A percentile compares a stretch with the other conserved stretches of the same genome.
Conservation (phyloP, 192 early-diverging fungal species). For the Coemansia sp. region DNA sequence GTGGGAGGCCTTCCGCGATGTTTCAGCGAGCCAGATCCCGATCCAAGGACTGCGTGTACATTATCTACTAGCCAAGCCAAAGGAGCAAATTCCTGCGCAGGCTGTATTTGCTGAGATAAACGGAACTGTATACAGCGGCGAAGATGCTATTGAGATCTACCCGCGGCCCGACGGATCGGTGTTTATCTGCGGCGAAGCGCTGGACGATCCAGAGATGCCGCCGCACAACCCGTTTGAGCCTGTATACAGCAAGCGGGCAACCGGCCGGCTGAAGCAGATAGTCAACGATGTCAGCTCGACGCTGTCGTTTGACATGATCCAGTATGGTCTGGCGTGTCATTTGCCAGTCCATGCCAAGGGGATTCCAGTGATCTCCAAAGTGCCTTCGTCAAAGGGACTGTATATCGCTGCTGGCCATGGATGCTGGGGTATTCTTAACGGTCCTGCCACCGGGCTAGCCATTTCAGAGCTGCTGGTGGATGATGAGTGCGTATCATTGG, state of each 20-base stretch:
- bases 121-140: constrained; percentile 52
- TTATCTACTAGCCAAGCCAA: constrained; percentile 43
- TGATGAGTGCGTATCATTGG: constrained; percentile 30
- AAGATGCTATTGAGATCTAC: constrained; percentile 54
- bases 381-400: constrained; percentile 37
- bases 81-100: constrained; percentile 35
- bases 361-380: constrained; percentile 49
- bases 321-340: constrained; percentile 48
- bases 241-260: constrained; percentile 48
- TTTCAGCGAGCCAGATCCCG: constrained; percentile 51
- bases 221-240: constrained; percentile 54
- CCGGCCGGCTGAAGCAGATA: constrained; percentile 47
- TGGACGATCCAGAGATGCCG: constrained; percentile 52
- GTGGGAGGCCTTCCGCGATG: constrained; percentile 54
- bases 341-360: constrained; percentile 47
- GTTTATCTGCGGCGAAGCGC: constrained; percentile 53
- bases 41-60: constrained; percentile 54
- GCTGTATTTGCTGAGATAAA: constrained; percentile 55
- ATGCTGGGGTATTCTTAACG: constrained; percentile 55
- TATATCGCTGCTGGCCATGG: constrained; percentile 52
- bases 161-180: constrained; percentile 51
- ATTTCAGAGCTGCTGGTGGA: constrained; percentile 46
- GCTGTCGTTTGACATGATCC: constrained; percentile 38
- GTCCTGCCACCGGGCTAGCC: constrained; percentile 47
- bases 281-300: constrained; percentile 45